Evolutionary conservation across 2,329 filamentous ascomycete genomes (phyloP).

Genomic region (Catunica adiposa): DNA sequence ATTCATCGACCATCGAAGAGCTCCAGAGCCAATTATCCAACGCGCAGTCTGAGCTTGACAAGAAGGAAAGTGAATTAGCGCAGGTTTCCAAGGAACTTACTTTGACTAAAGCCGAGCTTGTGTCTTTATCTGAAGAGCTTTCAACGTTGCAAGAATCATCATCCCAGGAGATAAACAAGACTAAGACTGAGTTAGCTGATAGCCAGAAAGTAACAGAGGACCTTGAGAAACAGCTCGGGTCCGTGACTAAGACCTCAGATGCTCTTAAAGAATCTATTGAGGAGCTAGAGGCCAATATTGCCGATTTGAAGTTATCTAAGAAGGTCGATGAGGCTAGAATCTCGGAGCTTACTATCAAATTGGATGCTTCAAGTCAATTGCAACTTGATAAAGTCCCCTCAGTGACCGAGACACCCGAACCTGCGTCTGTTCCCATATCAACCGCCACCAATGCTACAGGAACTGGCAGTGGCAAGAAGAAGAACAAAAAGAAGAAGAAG

Average conservation of each 20-base stretch:
- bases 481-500: conserved; percentile 86
- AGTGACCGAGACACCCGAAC: conserved; percentile 17
- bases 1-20: conserved; percentile 46
- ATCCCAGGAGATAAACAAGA: neutral
- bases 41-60: too few relatives aligned
- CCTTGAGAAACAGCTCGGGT: conserved; percentile 27
- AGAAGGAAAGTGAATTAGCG: neutral
- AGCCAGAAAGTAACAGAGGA: conserved; percentile 18
- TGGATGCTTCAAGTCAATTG: conserved; percentile 8
- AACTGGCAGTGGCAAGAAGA: conserved; percentile 40
- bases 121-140: neutral
- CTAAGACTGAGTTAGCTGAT: neutral
- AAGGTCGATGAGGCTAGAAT: conserved; percentile 26
- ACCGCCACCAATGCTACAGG: conserved; percentile 15
- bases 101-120: neutral
- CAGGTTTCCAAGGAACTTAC: neutral
- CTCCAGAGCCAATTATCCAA: conserved; percentile 32
- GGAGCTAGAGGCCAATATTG: conserved; percentile 5
- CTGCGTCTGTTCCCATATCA: conserved; percentile 18
- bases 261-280: conserved; percentile 7
- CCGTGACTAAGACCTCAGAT: conserved; percentile 24
- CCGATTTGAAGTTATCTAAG: conserved; percentile 23
- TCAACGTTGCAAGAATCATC: too few relatives aligned
- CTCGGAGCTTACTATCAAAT: conserved; percentile 25
- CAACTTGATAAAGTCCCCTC: conserved; percentile 15